These are phyloP conservation scores for Beauveria bassiana DNA, from an alignment of 2,329 filamentous ascomycete species.

Conservation along the genomic window DNA sequence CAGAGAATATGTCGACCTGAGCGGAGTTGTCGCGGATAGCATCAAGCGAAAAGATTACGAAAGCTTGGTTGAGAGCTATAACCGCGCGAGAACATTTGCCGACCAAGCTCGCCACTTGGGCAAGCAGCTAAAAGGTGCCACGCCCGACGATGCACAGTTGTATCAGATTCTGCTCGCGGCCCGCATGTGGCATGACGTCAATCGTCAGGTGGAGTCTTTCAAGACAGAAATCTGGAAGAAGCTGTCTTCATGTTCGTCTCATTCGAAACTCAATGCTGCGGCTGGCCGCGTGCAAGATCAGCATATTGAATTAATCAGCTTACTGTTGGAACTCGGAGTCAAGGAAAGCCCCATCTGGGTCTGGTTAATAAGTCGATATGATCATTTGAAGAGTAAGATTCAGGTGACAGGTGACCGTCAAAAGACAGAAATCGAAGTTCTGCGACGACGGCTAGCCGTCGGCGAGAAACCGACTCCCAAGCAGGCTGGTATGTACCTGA, in stretches of 20 bases:
- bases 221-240: conserved; percentile 86
- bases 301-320: conserved; percentile 82
- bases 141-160: conserved; percentile 68
- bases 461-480: conserved; percentile 63
- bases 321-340: conserved; percentile 88
- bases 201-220: conserved; percentile 76
- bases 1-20: conserved; percentile 74
- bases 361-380: conserved; percentile 85
- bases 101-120: conserved; percentile 69
- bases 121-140: conserved; percentile 42
- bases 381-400: conserved; percentile 83
- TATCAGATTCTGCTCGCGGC: conserved; percentile 83
- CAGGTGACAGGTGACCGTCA: conserved; percentile 73
- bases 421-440: conserved; percentile 84
- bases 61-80: conserved; percentile 77
- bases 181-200: conserved; percentile 91
- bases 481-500: conserved; percentile 66
- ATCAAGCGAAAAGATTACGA: conserved; percentile 92
- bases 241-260: conserved; percentile 59
- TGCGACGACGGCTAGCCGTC: conserved; percentile 71
- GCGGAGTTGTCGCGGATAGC: conserved; percentile 67
- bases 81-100: conserved; percentile 70
- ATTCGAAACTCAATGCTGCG: conserved; percentile 39
- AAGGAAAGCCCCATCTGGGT: conserved; percentile 96
- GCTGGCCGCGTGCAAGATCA: conserved; percentile 61